phyloP scores from a whole-genome alignment of 2,329 filamentous ascomycete species.

The Coleophoma eucalyptorum region DNA sequence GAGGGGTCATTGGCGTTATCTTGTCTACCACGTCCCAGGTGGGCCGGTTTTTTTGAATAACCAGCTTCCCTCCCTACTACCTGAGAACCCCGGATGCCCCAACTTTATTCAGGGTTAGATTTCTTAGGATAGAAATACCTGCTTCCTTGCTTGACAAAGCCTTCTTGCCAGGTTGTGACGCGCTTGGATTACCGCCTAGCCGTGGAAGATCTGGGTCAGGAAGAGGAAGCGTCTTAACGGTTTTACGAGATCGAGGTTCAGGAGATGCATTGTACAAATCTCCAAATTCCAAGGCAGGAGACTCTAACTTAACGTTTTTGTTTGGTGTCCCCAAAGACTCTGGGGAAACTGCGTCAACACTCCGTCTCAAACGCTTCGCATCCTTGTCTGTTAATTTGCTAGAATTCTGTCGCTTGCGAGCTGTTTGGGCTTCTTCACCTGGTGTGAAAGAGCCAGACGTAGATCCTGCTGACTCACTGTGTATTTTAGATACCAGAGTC shows the following conservation, averaged over 20 bases:
- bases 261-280: neutral
- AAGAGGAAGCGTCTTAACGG: neutral
- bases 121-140: neutral
- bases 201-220: neutral
- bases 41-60: neutral
- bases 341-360: too few relatives aligned
- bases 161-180: neutral
- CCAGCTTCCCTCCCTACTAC: neutral
- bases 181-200: neutral
- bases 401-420: neutral
- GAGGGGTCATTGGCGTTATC: neutral
- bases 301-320: neutral
- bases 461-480: neutral
- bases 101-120: neutral
- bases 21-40: neutral
- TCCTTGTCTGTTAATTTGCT: neutral
- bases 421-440: neutral
- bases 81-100: neutral
- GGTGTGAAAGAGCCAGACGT: neutral
- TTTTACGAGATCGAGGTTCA: neutral
- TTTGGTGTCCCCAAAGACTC: too few relatives aligned
- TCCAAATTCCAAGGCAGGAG: neutral
- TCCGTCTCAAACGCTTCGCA: too few relatives aligned
- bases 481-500: neutral
- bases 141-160: neutral